These are phyloP conservation scores for Tuber indicum DNA, from an alignment of 495 filamentous ascomycete genomes.

Conservation along the genomic window DNA sequence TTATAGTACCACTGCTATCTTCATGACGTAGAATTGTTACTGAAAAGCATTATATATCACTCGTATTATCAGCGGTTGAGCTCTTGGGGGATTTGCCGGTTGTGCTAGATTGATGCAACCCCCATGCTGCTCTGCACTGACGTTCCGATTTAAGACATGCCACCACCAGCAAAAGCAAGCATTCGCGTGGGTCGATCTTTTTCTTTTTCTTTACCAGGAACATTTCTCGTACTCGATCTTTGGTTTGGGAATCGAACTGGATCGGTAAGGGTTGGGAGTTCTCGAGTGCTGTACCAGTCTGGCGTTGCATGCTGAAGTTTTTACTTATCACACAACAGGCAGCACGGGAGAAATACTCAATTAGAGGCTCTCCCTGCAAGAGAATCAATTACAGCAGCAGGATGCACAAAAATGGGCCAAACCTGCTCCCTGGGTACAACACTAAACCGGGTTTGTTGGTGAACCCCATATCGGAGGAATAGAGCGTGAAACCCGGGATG, in stretches of 20 bases:
- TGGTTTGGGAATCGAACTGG: slow-evolving; percentile 5
- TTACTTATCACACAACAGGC: background rate
- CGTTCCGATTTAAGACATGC: background rate
- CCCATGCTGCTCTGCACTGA: background rate
- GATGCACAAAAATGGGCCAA: background rate
- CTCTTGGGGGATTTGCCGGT: background rate
- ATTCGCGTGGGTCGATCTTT: background rate
- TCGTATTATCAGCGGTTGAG: background rate
- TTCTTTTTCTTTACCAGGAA: background rate
- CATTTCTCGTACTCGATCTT: background rate
- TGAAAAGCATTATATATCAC: background rate
- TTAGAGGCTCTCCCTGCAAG: background rate
- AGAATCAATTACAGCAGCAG: background rate
- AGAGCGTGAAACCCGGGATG: background rate
- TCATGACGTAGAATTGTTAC: background rate
- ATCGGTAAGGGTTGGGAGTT: background rate
- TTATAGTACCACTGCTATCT: background rate
- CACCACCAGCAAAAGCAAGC: background rate
- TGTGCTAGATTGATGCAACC: background rate
- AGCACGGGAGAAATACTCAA: background rate
- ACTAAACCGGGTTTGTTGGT: background rate
- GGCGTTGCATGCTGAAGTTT: background rate
- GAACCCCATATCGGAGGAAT: background rate
- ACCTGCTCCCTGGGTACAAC: background rate
- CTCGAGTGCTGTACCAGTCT: background rate